Evolutionary conservation across 768 basidiomycete species (phyloP), one percentile per base, ranked within the genome.

Genomic region (Basidioascus undulatus): DNA sequence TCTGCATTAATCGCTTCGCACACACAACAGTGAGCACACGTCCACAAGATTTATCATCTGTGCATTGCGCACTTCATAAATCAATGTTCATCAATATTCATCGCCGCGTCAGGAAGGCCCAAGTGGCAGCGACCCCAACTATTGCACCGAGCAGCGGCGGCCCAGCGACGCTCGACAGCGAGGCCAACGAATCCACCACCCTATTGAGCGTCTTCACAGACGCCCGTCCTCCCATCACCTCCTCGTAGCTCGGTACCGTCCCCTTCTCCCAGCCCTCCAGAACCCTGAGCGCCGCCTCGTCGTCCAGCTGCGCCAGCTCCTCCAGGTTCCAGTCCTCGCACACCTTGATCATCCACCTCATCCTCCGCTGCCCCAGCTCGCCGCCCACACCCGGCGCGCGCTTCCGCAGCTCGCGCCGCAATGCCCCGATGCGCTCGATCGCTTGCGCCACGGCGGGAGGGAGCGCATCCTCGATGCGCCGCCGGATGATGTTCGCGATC

Each of bases 331-430:
- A 96, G 24, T 62, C 57, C 44, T 81, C 80, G 58, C 83, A 94
- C 19, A 92, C 62, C 45, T 67, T 67, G 16, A 75, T 69, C 77
- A 92, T 87, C 83, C 82, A 87, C 48, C 66, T 67, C 86, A 94
- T 94, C 53, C 89, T 63, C 52, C 66, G 68, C 56, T 71, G 71
- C 32, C 83, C 73, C 39, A 78, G 51, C 37, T 66, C 62, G 6
- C 80, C 83, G 10, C 38, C 47, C 4, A 80, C 72, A 0, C 81
- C 86, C 1, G 78, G 77, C 12, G 77, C 83, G 26, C 76, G 66
- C 53, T 73, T 66, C 53, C 82, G 74, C 53, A 98, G 61, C 55
- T 66, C 69, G 20, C 55, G 55, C 49, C 92, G 62, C 32, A 96
- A 61, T 48, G 62, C 57, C 6, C 92, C 92, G 39, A 92, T 74